Conservation (phyloP, 805 yeast species). For the Sugiyamaella smithiae region DNA sequence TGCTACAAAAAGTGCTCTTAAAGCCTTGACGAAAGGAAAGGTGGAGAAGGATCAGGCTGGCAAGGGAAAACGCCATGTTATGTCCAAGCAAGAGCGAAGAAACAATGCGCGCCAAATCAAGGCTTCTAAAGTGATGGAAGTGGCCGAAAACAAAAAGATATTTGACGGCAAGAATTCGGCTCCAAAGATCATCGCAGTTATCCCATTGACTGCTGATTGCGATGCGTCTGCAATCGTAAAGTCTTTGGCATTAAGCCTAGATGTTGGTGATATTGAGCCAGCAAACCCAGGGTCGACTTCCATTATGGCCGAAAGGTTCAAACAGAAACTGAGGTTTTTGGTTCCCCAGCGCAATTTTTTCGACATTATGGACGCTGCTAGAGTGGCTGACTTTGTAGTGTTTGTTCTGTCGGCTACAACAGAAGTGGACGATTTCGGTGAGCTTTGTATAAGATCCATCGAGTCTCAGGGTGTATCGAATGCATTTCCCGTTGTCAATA, state of each 20-base stretch:
- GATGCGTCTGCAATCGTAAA: conserved; percentile 34
- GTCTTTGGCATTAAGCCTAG: conserved; percentile 18
- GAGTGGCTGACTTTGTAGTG: conserved; percentile 82
- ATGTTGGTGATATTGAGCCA: conserved; percentile 23
- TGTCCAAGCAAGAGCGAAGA: conserved; percentile 52
- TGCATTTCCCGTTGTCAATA: conserved; percentile 34
- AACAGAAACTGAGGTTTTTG: conserved; percentile 66
- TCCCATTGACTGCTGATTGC: conserved; percentile 75
- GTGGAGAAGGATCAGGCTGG: conserved; percentile 59
- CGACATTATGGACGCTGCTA: conserved; percentile 78
- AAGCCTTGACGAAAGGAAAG: conserved; percentile 76
- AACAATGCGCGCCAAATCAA: conserved; percentile 76
- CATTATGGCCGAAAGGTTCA: conserved; percentile 55
- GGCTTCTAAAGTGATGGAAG: conserved; percentile 61
- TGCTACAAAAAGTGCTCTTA: conserved; percentile 82
- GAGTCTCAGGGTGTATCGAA: conserved; percentile 91
- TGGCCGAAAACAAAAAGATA: conserved; percentile 58
- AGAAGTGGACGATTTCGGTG: conserved; percentile 85
- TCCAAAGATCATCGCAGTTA: conserved; percentile 76
- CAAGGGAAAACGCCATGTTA: conserved; percentile 22
- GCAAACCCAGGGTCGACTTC: conserved; percentile 21
- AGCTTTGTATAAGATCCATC: conserved; percentile 81
- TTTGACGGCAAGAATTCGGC: conserved; percentile 81
- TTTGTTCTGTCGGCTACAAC: conserved; percentile 84
- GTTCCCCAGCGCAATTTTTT: conserved; percentile 61